Conservation (phyloP, 345 rosid species). For the Anacardium occidentale region DNA sequence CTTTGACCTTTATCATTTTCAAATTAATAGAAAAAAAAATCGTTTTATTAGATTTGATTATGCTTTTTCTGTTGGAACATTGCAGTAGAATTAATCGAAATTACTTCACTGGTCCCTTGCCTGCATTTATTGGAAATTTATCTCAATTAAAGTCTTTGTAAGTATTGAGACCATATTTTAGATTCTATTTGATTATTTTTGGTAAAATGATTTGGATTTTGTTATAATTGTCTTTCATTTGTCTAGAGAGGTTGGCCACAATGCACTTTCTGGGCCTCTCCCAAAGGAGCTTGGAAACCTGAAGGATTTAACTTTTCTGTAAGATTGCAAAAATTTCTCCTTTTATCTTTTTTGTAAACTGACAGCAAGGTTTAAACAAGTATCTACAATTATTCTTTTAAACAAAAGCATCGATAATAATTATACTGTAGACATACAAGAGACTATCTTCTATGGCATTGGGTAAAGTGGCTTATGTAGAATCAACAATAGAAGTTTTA, state of each 20-base stretch:
- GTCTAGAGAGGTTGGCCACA: constrained; percentile 30
- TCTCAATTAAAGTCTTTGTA: constrained; percentile 25
- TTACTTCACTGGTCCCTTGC: constrained; percentile 37
- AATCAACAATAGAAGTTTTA: no score
- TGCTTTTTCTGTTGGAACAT: neutral
- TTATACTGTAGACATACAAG: no score
- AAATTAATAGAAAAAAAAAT: no score
- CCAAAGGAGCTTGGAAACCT: constrained; percentile 40
- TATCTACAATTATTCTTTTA: no score
- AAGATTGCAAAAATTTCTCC: constrained; percentile 4
- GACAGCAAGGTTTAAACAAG: no score
- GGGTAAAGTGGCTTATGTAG: no score
- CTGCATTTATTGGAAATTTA: constrained; percentile 36
- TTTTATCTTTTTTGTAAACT: no score
- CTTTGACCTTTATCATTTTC: no score
- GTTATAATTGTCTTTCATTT: neutral
- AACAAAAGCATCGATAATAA: neutral
- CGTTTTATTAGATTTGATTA: neutral
- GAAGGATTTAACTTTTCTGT: constrained; percentile 28
- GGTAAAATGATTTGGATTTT: neutral
- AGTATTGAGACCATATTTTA: neutral
- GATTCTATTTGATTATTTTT: neutral
- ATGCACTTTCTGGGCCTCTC: constrained; percentile 35
- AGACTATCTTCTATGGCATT: neutral
- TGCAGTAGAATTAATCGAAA: constrained; percentile 36